Evolutionary conservation across 2,329 filamentous ascomycete species (phyloP), one percentile per base, ranked within the genome.

Genomic region (Aspergillus awamori): DNA sequence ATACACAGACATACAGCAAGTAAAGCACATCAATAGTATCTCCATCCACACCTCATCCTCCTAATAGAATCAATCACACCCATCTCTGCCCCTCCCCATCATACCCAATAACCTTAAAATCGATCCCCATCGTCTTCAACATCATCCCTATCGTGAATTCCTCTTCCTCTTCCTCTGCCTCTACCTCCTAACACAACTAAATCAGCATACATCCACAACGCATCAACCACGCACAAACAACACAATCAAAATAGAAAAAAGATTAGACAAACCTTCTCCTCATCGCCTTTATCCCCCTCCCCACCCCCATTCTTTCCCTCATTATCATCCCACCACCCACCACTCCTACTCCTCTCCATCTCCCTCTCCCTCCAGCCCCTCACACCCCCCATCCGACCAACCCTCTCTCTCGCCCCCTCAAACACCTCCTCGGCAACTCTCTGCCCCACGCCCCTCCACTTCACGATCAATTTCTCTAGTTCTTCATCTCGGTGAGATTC

Each of bases 61-160:
- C 20, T 20, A 15, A 51, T 33, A 51, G 7, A 13, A 43, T 24
- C 13, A 33, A 36, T 36, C 33, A 36, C 20, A 47, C 33, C 88
- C 88, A 90, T 70, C 79, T 78, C 70, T 88, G 84, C 57, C 77
- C 73, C 11, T 78, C 73, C 60, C 81, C 80, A 72, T 89, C 86
- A 71, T 84, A 90, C 5, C 87, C 88, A 65, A 91, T 87, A n/a
- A 84, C 70, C 53, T 82, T 77, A 4, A 85, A 74, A 58, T 89
- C 86, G 59, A 90, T 84, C 68, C 89, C 87, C 61, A 90, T 76
- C 30, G 82, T 86, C 65, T 82, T 83, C 15, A 91, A 80, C 88
- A 90, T 90, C 82, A 86, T 86, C 52, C 84, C 86, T 83, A 91
- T 88, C 11, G 86, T 89, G 68, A 90, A 89, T 11, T 82, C 83